Evolutionary conservation across 2,329 filamentous ascomycete species (phyloP).

Genomic region (Ophiostoma perfectum): DNA sequence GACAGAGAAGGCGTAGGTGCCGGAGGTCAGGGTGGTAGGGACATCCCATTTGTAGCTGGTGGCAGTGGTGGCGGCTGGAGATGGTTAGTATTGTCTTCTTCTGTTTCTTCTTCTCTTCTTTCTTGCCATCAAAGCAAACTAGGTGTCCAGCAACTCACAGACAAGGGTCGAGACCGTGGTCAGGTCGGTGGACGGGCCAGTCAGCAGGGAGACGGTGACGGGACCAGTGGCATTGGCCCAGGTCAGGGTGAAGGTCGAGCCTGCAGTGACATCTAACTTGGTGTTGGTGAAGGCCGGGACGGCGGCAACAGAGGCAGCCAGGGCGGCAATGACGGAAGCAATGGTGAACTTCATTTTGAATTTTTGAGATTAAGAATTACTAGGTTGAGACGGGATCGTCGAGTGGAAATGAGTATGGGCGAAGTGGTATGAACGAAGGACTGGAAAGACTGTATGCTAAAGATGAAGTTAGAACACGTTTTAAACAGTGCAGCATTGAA

Average conservation of each 20-base stretch:
- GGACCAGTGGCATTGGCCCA: conserved; percentile 40
- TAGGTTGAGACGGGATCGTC: background rate
- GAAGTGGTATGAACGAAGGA: background rate
- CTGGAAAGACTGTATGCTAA: background rate
- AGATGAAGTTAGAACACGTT: background rate
- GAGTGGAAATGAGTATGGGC: conserved; percentile 8
- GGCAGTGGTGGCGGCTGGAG: conserved; percentile 34
- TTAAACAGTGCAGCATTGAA: background rate
- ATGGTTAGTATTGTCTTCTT: conserved; percentile 14
- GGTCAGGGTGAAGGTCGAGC: conserved; percentile 40
- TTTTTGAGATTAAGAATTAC: no score
- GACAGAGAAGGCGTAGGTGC: conserved; percentile 45
- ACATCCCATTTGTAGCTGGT: conserved; percentile 39
- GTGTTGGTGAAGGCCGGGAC: conserved; percentile 33
- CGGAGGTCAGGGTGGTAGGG: conserved; percentile 34
- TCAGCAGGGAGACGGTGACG: conserved; percentile 41
- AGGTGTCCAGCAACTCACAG: conserved; percentile 32
- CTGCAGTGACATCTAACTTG: conserved; percentile 33
- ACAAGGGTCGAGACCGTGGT: conserved; percentile 34
- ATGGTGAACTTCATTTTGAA: conserved; percentile 40
- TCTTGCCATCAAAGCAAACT: no score
- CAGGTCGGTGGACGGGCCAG: conserved; percentile 37
- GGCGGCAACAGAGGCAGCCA: conserved; percentile 33
- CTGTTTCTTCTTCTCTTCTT: no score
- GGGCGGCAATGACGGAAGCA: conserved; percentile 34